phyloP scores from a whole-genome alignment of 176 grass and related monocot species.

The sorghum (Sorghum bicolor) region Sorghum_bicolor_NCBIv3 NC_012870.2:20610501-20611000 shows the following conservation, averaged over 20 bases:
- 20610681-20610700: not conserved
- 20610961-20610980: too few relatives aligned
- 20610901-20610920: too few relatives aligned
- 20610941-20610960: too few relatives aligned
- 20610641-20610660: too few relatives aligned
- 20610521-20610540: slow-evolving; percentile 53
- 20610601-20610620: slow-evolving; percentile 27
- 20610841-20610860: too few relatives aligned
- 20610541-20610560: slow-evolving; percentile 38
- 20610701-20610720: slow-evolving; percentile 2
- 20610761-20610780: not conserved
- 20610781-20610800: not conserved
- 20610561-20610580: not conserved
- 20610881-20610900: too few relatives aligned
- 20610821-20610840: too few relatives aligned
- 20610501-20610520: slow-evolving; percentile 14
- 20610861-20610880: too few relatives aligned
- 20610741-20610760: not conserved
- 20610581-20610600: not conserved
- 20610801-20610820: too few relatives aligned
- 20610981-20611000: too few relatives aligned
- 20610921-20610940: too few relatives aligned
- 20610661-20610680: not conserved
- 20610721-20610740: slow-evolving; percentile 13
- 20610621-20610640: not conserved